phyloP scores from a whole-genome alignment of 2,329 filamentous ascomycete genomes.

The Botryotinia globosa region DNA sequence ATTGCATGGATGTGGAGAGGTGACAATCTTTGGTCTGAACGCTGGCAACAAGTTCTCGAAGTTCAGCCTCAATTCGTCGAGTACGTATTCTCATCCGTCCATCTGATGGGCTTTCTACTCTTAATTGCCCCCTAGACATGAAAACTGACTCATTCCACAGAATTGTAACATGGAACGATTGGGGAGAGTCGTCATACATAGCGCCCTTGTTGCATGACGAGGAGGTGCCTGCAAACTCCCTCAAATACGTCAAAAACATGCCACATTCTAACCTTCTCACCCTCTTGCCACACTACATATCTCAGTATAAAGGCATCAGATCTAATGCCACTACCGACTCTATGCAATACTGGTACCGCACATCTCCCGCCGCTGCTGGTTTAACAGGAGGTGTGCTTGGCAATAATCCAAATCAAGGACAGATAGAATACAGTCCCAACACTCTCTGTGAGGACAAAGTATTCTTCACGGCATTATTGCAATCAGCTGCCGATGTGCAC shows the following conservation, averaged over 20 bases:
- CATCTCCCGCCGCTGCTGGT: constrained; percentile 38
- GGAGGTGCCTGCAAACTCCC: constrained; percentile 43
- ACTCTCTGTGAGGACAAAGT: constrained; percentile 38
- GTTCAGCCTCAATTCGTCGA: constrained; percentile 47
- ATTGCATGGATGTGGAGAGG: constrained; percentile 64
- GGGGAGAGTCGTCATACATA: constrained; percentile 52
- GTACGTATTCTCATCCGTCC: constrained; percentile 35
- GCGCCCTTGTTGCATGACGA: constrained; percentile 44
- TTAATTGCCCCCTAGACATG: constrained; percentile 19
- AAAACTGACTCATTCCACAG: constrained; percentile 28
- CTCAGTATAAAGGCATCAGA: constrained; percentile 46
- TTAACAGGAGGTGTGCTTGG: constrained; percentile 39
- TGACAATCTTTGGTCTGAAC: constrained; percentile 59
- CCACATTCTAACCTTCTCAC: constrained; percentile 51
- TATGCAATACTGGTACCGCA: constrained; percentile 46
- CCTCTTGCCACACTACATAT: constrained; percentile 50
- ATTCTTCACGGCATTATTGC: constrained; percentile 37
- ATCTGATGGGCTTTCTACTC: constrained; percentile 1
- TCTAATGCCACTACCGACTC: constrained; percentile 37
- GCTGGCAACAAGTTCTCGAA: constrained; percentile 52
- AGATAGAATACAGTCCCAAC: constrained; percentile 28
- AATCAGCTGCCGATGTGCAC: constrained; percentile 32
- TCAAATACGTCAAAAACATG: constrained; percentile 47
- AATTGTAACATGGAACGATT: constrained; percentile 53
- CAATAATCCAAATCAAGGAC: constrained; percentile 31